Evolutionary conservation across 2,329 filamentous ascomycete genomes (phyloP).

Genomic region (Neonectria coccinea): DNA sequence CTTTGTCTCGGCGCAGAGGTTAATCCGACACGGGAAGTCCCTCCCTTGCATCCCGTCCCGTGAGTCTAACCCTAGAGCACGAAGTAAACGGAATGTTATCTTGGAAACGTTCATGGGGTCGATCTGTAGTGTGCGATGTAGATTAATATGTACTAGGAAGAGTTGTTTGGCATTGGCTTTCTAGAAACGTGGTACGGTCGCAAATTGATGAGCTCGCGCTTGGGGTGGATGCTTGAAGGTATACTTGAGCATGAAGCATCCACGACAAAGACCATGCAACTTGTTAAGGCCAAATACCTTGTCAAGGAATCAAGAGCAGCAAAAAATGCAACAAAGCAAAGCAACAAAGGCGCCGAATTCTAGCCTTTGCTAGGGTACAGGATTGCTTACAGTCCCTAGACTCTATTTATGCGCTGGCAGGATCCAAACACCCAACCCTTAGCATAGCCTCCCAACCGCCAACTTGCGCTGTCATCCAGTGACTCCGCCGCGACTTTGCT

Average conservation of each 20-base stretch:
- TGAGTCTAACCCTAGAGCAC: background rate
- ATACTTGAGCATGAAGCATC: background rate
- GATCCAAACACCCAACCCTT: slow-evolving; percentile 25
- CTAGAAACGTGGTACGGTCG: slow-evolving; percentile 8
- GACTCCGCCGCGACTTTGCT: slow-evolving; percentile 28
- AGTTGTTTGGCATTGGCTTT: background rate
- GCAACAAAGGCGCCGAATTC: background rate
- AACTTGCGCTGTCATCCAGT: slow-evolving; percentile 41
- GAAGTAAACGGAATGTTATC: background rate
- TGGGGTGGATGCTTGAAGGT: slow-evolving; percentile 2
- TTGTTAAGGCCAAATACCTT: too few relatives aligned
- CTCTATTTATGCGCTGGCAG: slow-evolving; percentile 37
- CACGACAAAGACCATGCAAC: background rate
- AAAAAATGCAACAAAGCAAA: background rate
- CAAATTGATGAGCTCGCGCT: slow-evolving; percentile 15
- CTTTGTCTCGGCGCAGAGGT: background rate
- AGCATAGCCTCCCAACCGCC: slow-evolving; percentile 40
- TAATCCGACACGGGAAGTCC: slow-evolving; percentile 13
- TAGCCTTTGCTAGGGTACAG: background rate
- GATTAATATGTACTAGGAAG: too few relatives aligned
- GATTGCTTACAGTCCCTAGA: background rate
- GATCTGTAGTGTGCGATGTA: slow-evolving; percentile 1
- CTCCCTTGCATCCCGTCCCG: background rate
- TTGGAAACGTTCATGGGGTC: background rate
- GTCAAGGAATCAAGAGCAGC: background rate